Percentiles rank a stretch among this genome's conserved stretches.
phyloP scores from a whole-genome alignment of 805 yeast species.

The Kuraishia borneana region DNA sequence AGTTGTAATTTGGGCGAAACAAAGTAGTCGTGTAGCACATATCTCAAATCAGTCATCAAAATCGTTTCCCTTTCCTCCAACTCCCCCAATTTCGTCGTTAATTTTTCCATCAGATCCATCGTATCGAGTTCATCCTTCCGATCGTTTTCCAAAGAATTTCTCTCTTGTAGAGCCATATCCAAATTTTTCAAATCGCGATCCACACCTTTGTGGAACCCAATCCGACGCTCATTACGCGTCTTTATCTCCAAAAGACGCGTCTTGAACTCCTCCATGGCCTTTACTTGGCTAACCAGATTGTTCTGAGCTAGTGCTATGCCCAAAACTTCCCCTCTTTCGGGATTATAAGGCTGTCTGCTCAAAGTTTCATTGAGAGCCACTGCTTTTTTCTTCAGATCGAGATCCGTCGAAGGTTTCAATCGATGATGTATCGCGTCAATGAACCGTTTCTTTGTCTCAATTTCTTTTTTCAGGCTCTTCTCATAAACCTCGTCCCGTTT shows the following conservation, averaged over 20 bases:
- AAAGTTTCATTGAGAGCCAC: slow-evolving; percentile 14
- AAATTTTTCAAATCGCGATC: not conserved
- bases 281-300: slow-evolving; percentile 6
- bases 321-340: slow-evolving; percentile 16
- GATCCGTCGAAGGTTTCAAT: slow-evolving; percentile 5
- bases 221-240: not conserved
- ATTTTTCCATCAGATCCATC: slow-evolving; percentile 3
- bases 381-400: not conserved
- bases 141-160: slow-evolving; percentile 1
- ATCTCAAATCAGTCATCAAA: slow-evolving; percentile 13
- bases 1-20: slow-evolving; percentile 14
- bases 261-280: slow-evolving; percentile 4
- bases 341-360: slow-evolving; percentile 15
- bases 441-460: slow-evolving; percentile 10
- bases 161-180: slow-evolving; percentile 3
- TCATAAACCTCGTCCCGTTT: slow-evolving; percentile 5
- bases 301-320: slow-evolving; percentile 15
- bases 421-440: slow-evolving; percentile 10
- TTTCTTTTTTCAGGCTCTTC: slow-evolving; percentile 10
- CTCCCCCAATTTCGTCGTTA: not conserved
- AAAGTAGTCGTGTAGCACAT: slow-evolving; percentile 16
- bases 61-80: slow-evolving; percentile 8
- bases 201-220: not conserved
- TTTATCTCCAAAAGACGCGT: slow-evolving; percentile 1
- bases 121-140: slow-evolving; percentile 3